A percentile compares a stretch with the other conserved stretches of the same genome.
phyloP scores from a whole-genome alignment of 2,329 filamentous ascomycete species.

The Aspergillus tamarii region DNA sequence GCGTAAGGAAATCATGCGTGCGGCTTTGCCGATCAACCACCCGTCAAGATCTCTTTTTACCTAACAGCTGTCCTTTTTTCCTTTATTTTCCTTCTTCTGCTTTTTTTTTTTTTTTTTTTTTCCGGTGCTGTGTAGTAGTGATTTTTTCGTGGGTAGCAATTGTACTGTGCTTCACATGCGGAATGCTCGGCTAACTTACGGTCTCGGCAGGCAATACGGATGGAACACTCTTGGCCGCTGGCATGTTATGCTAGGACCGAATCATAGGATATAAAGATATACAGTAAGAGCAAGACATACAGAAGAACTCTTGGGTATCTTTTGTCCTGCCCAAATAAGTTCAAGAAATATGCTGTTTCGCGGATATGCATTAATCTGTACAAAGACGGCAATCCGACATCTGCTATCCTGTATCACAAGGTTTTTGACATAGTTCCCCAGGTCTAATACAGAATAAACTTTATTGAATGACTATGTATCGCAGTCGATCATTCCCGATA shows the following conservation, averaged over 20 bases:
- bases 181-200: constrained; percentile 26
- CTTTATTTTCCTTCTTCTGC: too few species aligned
- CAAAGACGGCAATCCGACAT: neutral
- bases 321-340: neutral
- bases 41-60: too few species aligned
- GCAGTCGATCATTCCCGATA: neutral
- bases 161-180: constrained; percentile 26
- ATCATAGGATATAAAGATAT: neutral
- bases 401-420: neutral
- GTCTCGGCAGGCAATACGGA: constrained; percentile 10
- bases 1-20: neutral
- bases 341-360: neutral
- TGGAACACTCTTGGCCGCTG: neutral
- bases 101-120: neutral
- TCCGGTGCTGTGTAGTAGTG: neutral
- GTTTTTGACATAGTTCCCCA: neutral
- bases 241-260: neutral
- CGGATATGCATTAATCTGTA: neutral
- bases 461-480: neutral
- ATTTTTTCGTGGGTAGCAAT: neutral
- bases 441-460: neutral
- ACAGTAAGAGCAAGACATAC: neutral
- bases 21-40: neutral
- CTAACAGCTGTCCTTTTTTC: neutral
- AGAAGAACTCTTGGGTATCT: neutral